Conservation (phyloP, 2,329 filamentous ascomycete genomes). For the Ophiostoma ips region DNA sequence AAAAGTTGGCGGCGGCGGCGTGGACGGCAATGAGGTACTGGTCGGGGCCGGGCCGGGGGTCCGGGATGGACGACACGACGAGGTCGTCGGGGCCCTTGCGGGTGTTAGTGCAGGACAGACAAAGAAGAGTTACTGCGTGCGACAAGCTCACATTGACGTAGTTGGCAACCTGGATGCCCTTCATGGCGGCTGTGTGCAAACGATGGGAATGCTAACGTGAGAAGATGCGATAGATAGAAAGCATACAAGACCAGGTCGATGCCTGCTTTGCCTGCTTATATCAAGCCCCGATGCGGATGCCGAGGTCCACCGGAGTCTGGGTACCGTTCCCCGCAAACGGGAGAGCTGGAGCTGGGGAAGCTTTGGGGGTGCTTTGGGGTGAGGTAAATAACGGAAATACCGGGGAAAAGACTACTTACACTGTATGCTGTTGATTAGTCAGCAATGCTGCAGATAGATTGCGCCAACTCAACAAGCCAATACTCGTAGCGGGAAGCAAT, state of each 20-base stretch:
- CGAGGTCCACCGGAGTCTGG: background rate
- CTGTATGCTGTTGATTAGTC: too few species aligned
- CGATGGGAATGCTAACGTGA: too few species aligned
- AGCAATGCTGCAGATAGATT: too few species aligned
- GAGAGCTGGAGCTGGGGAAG: background rate
- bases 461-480: too few species aligned
- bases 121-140: too few species aligned
- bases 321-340: background rate
- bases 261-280: too few species aligned
- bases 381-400: too few species aligned
- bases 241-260: too few species aligned
- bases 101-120: background rate
- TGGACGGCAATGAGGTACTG: slow-evolving; percentile 82
- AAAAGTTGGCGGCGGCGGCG: slow-evolving; percentile 87
- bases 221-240: background rate
- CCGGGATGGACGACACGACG: slow-evolving; percentile 57
- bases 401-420: too few species aligned
- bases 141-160: slow-evolving; percentile 21
- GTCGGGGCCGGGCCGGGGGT: slow-evolving; percentile 53
- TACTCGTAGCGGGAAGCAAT: too few species aligned
- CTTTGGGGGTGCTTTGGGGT: background rate
- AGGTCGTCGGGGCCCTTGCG: slow-evolving; percentile 64
- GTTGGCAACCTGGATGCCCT: slow-evolving; percentile 21
- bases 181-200: slow-evolving; percentile 18
- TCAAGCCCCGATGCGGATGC: background rate